phyloP scores from a whole-genome alignment of 257 asterid species.

The Penstemon barbatus region DNA sequence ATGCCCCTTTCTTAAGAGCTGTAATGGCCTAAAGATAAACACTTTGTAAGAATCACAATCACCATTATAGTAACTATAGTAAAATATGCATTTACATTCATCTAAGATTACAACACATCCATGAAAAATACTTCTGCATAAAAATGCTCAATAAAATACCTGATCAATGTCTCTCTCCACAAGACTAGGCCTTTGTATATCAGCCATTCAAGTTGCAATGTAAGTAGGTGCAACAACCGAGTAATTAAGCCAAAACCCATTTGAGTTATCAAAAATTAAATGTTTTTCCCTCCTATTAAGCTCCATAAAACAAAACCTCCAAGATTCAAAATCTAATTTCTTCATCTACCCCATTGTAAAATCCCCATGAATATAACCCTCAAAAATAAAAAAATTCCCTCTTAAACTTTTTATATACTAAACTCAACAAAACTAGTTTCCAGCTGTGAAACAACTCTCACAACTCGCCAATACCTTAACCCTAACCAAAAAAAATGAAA shows the following conservation, averaged over 20 bases:
- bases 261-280: slow-evolving; percentile 43
- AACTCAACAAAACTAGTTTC: slow-evolving; percentile 17
- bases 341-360: slow-evolving; percentile 46
- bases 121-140: neutral
- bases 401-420: slow-evolving; percentile 13
- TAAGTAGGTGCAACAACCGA: slow-evolving; percentile 44
- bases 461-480: slow-evolving; percentile 29
- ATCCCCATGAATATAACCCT: slow-evolving; percentile 18
- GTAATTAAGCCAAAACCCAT: slow-evolving; percentile 72
- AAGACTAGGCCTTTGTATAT: slow-evolving; percentile 65
- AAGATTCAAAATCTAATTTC: slow-evolving; percentile 31
- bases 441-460: slow-evolving; percentile 32
- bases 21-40: slow-evolving; percentile 66
- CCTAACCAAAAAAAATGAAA: slow-evolving; percentile 17
- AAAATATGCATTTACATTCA: neutral
- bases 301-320: slow-evolving; percentile 45
- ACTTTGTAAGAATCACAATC: slow-evolving; percentile 14
- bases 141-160: slow-evolving; percentile 43
- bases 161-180: slow-evolving; percentile 82
- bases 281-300: slow-evolving; percentile 39
- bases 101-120: neutral
- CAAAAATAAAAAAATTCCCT: slow-evolving; percentile 28
- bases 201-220: slow-evolving; percentile 92
- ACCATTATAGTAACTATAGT: slow-evolving; percentile 19
- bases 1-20: slow-evolving; percentile 88